A percentile compares a stretch with the other conserved stretches of the same genome.
phyloP scores from a whole-genome alignment of 1,284 basidiomycete species.

The Fomitopsis schrenkii region DNA sequence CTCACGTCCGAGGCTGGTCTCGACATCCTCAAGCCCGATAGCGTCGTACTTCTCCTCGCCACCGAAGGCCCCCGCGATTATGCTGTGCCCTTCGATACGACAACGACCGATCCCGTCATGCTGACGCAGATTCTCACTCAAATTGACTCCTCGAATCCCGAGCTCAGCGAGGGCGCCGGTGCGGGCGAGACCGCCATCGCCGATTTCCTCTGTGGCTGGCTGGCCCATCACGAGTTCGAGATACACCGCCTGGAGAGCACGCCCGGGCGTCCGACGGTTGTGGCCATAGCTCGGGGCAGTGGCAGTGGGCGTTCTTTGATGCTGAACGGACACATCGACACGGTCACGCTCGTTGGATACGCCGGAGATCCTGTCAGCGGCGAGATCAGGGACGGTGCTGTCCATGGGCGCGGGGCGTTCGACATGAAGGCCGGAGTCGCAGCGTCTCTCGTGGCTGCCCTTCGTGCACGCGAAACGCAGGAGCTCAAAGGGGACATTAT shows the following conservation, averaged over 20 bases:
- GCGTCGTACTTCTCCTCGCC: slow-evolving; percentile 7
- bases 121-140: slow-evolving; percentile 10
- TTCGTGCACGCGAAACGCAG: slow-evolving; percentile 1
- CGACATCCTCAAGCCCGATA: background rate
- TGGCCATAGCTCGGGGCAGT: slow-evolving; percentile 5
- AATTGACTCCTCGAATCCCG: slow-evolving; percentile 9
- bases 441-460: slow-evolving; percentile 9
- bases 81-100: slow-evolving; percentile 2
- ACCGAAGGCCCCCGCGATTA: slow-evolving; percentile 8
- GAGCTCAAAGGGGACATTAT: slow-evolving; percentile 2
- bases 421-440: slow-evolving; percentile 11
- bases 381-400: slow-evolving; percentile 3
- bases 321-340: slow-evolving; percentile 11
- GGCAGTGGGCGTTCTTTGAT: slow-evolving; percentile 6
- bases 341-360: slow-evolving; percentile 8
- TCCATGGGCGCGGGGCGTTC: slow-evolving; percentile 8
- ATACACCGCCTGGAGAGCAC: slow-evolving; percentile 5
- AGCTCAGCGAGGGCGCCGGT: slow-evolving; percentile 5
- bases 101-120: slow-evolving; percentile 6
- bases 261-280: slow-evolving; percentile 4
- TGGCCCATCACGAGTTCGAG: slow-evolving; percentile 8
- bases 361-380: slow-evolving; percentile 7
- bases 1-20: background rate
- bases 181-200: slow-evolving; percentile 7
- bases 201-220: slow-evolving; percentile 8